Conservation (phyloP, 768 basidiomycete genomes). For the Tremella fuciformis region DNA sequence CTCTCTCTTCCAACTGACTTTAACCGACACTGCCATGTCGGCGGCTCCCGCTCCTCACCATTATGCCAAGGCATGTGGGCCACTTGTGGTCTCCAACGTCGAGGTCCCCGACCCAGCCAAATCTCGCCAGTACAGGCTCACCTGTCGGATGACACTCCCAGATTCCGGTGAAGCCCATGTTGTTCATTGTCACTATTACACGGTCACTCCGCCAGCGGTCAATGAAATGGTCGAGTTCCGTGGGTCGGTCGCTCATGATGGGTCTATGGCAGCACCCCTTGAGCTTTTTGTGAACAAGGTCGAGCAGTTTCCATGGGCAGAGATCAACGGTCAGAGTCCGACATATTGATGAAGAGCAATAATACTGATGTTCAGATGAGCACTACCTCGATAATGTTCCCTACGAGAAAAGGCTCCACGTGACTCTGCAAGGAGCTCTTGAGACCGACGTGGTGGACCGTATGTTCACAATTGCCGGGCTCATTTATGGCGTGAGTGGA, state of each 20-base stretch:
- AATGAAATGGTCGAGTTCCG: slow-evolving; percentile 5
- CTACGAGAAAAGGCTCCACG: background rate
- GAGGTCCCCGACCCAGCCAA: background rate
- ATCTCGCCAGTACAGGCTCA: background rate
- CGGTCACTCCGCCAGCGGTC: background rate
- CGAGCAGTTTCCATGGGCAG: slow-evolving; percentile 1
- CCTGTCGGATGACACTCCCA: background rate
- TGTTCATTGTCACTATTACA: background rate
- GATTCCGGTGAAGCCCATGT: background rate
- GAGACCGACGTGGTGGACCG: background rate
- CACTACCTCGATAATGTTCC: slow-evolving; percentile 6
- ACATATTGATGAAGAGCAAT: background rate
- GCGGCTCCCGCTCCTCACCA: background rate
- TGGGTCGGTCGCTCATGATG: slow-evolving; percentile 10
- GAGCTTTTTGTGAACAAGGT: slow-evolving; percentile 2
- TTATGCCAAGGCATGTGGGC: background rate
- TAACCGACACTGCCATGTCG: background rate
- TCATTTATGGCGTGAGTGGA: background rate
- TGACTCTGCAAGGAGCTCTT: slow-evolving; percentile 4
- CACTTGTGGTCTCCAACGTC: background rate
- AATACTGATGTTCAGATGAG: slow-evolving; percentile 8
- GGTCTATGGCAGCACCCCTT: background rate
- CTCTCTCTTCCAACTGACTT: background rate
- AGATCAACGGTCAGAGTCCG: slow-evolving; percentile 2
- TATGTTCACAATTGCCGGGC: background rate